phyloP scores from a whole-genome alignment of 345 rosid species.

The Lepidium sativum region DNA sequence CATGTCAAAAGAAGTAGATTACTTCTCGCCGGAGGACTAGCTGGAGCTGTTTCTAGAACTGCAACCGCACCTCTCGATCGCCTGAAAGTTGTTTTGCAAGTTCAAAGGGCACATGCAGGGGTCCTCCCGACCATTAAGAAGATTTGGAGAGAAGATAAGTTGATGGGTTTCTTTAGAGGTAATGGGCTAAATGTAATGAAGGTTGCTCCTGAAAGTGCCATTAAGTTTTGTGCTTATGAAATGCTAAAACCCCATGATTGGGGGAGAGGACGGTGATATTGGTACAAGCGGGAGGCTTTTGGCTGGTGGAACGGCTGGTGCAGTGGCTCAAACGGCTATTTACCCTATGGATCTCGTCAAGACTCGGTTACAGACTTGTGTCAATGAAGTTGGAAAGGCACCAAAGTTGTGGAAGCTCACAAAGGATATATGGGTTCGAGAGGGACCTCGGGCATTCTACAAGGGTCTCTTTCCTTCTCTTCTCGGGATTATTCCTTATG shows the following conservation, averaged over 20 bases:
- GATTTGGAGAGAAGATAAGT: constrained; percentile 69
- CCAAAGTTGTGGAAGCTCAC: constrained; percentile 60
- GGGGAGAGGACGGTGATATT: constrained; percentile 50
- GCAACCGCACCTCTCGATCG: constrained; percentile 96
- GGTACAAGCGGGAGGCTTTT: constrained; percentile 73
- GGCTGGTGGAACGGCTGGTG: constrained; percentile 95
- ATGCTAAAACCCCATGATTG: constrained; percentile 61
- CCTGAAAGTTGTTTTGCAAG: constrained; percentile 82
- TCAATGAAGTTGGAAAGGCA: constrained; percentile 57
- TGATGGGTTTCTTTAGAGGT: constrained; percentile 83
- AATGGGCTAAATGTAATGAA: constrained; percentile 91
- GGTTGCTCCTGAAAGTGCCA: constrained; percentile 98
- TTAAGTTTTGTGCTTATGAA: constrained; percentile 90
- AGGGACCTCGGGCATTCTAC: constrained; percentile 94
- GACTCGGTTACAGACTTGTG: constrained; percentile 83
- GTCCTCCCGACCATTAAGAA: constrained; percentile 56
- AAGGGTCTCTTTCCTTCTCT: constrained; percentile 96
- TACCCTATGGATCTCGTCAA: constrained; percentile 99
- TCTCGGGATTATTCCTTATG: constrained; percentile 92
- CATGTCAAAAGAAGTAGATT: constrained; percentile 69
- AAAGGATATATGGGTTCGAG: constrained; percentile 77
- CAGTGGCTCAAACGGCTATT: constrained; percentile 81
- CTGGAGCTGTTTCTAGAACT: constrained; percentile 95
- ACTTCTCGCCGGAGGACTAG: constrained; percentile 90
- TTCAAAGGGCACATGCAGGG: constrained; percentile 56